Evolutionary conservation across 805 yeast species (phyloP).

Genomic region (Cyberlindnera meyerae): DNA sequence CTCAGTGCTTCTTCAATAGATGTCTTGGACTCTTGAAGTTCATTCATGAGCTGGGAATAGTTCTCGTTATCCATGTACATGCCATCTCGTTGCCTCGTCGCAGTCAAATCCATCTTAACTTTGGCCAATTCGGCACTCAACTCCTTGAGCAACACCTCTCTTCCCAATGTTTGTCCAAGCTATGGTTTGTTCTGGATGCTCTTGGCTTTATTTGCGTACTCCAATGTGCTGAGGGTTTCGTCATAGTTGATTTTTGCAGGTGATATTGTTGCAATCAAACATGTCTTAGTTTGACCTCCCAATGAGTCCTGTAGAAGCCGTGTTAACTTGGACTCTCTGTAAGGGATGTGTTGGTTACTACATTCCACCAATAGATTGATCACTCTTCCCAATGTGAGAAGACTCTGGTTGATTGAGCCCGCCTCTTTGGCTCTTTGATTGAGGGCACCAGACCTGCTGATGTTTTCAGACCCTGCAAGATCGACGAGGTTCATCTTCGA

Average conservation of each 20-base stretch:
- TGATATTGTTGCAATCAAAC: slow-evolving; percentile 81
- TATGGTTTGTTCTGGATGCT: slow-evolving; percentile 72
- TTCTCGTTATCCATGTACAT: slow-evolving; percentile 57
- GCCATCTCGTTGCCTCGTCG: slow-evolving; percentile 62
- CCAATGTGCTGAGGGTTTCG: slow-evolving; percentile 80
- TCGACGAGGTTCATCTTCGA: slow-evolving; percentile 87
- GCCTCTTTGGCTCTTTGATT: slow-evolving; percentile 89
- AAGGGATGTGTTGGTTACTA: slow-evolving; percentile 68
- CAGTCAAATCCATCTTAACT: slow-evolving; percentile 52
- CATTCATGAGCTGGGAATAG: slow-evolving; percentile 46
- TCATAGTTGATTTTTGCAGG: slow-evolving; percentile 75
- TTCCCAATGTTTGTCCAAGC: slow-evolving; percentile 51
- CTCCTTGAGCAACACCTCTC: slow-evolving; percentile 42
- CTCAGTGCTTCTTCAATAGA: slow-evolving; percentile 45
- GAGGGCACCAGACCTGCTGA: slow-evolving; percentile 81
- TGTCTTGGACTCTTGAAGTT: slow-evolving; percentile 44
- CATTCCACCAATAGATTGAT: slow-evolving; percentile 68
- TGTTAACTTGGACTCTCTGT: slow-evolving; percentile 76
- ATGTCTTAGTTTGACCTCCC: slow-evolving; percentile 86
- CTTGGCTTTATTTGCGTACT: slow-evolving; percentile 84
- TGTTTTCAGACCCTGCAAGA: slow-evolving; percentile 92
- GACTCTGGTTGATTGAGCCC: slow-evolving; percentile 85
- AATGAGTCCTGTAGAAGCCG: slow-evolving; percentile 71
- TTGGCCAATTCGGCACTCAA: slow-evolving; percentile 44
- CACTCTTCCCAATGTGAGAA: slow-evolving; percentile 83